Conservation (phyloP, 768 basidiomycete species). For the Amanita muscaria region DNA sequence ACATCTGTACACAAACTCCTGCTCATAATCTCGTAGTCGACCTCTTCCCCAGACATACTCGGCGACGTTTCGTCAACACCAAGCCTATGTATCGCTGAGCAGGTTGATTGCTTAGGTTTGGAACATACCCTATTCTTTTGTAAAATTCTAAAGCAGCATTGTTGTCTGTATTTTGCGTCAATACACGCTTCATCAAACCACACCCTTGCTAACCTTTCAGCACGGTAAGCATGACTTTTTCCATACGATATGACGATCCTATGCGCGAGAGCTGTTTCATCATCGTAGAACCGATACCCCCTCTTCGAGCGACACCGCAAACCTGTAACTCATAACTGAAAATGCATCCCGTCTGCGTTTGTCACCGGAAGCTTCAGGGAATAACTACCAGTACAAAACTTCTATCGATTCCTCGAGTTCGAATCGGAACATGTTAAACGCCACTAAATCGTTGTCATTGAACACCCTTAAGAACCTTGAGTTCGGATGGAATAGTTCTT, state of each 20-base stretch:
- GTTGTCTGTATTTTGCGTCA: constrained; percentile 11
- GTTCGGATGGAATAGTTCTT: constrained; percentile 49
- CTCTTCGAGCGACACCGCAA: constrained; percentile 28
- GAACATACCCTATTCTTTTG: constrained; percentile 39
- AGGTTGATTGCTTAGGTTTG: background rate
- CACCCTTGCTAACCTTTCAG: constrained; percentile 32
- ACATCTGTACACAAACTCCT: constrained; percentile 10
- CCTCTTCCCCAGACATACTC: constrained; percentile 24
- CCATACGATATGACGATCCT: constrained; percentile 45
- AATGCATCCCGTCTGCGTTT: background rate
- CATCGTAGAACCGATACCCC: constrained; percentile 52
- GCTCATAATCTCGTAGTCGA: constrained; percentile 40
- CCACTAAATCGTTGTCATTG: constrained; percentile 19
- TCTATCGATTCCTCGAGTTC: constrained; percentile 54
- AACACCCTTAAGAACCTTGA: constrained; percentile 54
- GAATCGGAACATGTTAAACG: constrained; percentile 62
- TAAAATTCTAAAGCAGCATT: constrained; percentile 40
- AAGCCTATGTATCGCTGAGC: constrained; percentile 33
- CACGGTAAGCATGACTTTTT: constrained; percentile 68
- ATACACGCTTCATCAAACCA: background rate
- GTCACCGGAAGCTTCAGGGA: background rate
- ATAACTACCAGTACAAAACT: constrained; percentile 60
- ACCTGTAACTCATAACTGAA: constrained; percentile 74
- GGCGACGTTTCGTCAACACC: constrained; percentile 45
- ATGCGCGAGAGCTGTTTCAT: constrained; percentile 42